phyloP scores from a whole-genome alignment of 2,329 filamentous ascomycete genomes.

The Epichloe uncinata region DNA sequence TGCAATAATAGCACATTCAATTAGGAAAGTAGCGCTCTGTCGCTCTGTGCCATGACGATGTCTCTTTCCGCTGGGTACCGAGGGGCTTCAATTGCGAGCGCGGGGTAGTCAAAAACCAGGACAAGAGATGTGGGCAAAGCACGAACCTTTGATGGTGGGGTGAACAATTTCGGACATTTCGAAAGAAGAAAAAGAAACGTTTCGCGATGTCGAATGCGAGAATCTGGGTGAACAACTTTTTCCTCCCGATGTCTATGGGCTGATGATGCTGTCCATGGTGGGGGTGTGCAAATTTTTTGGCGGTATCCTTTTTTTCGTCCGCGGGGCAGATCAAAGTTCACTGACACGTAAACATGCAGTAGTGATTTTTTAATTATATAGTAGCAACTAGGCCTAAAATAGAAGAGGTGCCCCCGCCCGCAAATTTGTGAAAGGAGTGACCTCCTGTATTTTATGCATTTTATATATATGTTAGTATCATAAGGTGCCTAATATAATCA shows the following conservation, averaged over 20 bases:
- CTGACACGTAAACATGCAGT: no score
- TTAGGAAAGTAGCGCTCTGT: background rate
- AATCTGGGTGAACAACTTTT: slow-evolving; percentile 6
- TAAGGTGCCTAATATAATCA: no score
- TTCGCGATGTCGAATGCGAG: slow-evolving; percentile 5
- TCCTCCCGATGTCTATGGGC: slow-evolving; percentile 3
- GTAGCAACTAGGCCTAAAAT: no score
- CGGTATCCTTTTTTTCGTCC: background rate
- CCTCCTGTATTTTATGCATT: no score
- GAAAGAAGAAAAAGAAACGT: slow-evolving; percentile 5
- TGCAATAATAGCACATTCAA: background rate
- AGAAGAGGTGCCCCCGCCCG: no score
- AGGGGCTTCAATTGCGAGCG: background rate
- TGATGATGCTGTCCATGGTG: background rate
- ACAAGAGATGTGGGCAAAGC: slow-evolving; percentile 1
- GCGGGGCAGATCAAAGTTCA: background rate
- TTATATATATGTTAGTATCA: no score
- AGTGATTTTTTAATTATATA: no score
- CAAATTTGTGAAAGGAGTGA: no score
- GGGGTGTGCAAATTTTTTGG: slow-evolving; percentile 4
- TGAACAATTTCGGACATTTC: slow-evolving; percentile 57
- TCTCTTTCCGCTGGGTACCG: background rate
- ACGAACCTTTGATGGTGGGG: slow-evolving; percentile 57
- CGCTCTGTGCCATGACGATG: background rate
- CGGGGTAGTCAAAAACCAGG: background rate